Conservation (phyloP, 768 basidiomycete species). For the Mrakia hoshinonis region DNA sequence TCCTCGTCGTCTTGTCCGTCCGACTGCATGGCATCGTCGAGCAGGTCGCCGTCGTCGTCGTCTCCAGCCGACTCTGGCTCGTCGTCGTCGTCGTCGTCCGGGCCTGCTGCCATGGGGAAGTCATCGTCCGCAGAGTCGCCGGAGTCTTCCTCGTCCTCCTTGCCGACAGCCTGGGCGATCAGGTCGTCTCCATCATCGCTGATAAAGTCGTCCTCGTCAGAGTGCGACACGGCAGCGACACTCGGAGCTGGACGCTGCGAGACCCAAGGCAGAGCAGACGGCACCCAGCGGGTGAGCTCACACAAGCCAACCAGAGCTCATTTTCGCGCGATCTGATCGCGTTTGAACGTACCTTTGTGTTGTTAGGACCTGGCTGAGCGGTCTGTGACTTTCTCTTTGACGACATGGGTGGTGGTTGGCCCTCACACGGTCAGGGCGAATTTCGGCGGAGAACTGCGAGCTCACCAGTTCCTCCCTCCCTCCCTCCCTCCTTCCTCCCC, state of each 20-base stretch:
- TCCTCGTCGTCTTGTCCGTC: conserved; percentile 28
- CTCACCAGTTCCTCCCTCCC: no score
- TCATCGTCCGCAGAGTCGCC: conserved; percentile 29
- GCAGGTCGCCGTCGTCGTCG: conserved; percentile 30
- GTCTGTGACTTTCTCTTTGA: conserved; percentile 14
- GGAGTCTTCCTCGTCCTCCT: conserved; percentile 27
- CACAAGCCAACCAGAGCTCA: not conserved
- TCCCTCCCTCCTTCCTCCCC: not conserved
- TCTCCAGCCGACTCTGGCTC: conserved; percentile 20
- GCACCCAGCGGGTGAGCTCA: not conserved
- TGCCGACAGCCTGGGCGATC: conserved; percentile 26
- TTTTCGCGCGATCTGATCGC: not conserved
- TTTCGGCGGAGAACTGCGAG: not conserved
- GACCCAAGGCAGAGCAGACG: not conserved
- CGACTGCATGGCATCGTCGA: conserved; percentile 26
- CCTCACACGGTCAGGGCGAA: not conserved
- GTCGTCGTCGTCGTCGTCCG: conserved; percentile 21
- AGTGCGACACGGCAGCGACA: not conserved
- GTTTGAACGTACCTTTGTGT: not conserved
- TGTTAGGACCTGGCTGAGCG: not conserved
- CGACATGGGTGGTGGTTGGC: not conserved
- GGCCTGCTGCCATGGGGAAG: conserved; percentile 1
- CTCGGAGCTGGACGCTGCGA: not conserved
- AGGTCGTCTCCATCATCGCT: conserved; percentile 33
- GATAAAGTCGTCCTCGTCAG: conserved; percentile 31